Conservation (phyloP, 2,329 filamentous ascomycete species). For the Fusarium foetens region DNA sequence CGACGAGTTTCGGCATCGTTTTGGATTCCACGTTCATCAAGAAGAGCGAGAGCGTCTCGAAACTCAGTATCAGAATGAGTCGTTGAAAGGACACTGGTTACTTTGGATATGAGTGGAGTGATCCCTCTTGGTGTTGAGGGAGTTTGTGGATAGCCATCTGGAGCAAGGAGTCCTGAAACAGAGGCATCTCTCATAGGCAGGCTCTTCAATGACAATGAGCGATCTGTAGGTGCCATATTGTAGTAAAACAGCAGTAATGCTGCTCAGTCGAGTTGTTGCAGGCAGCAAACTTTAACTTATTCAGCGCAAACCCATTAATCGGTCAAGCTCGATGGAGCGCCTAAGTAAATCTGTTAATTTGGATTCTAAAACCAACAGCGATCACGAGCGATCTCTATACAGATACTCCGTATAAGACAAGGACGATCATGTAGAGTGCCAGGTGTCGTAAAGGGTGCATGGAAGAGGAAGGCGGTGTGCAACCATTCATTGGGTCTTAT, state of each 20-base stretch:
- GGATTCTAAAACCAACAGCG: not conserved
- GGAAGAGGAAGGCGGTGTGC: conserved; percentile 41
- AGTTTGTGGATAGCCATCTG: conserved; percentile 88
- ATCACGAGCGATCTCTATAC: not conserved
- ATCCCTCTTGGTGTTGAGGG: conserved; percentile 57
- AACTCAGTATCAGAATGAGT: conserved; percentile 95
- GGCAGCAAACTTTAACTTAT: conserved; percentile 11
- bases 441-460: conserved; percentile 40
- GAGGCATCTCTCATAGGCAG: conserved; percentile 41
- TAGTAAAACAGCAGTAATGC: not conserved
- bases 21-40: conserved; percentile 76
- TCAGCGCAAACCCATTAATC: not conserved
- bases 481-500: conserved; percentile 23
- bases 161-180: conserved; percentile 70
- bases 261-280: not conserved
- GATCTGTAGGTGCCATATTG: conserved; percentile 36
- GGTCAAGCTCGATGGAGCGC: not conserved
- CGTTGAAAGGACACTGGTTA: conserved; percentile 86
- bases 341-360: not conserved
- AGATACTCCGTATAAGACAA: conserved; percentile 2
- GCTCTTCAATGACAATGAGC: conserved; percentile 31
- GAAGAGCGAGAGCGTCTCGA: conserved; percentile 79
- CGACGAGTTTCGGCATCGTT: conserved; percentile 84
- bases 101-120: conserved; percentile 81
- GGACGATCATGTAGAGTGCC: conserved; percentile 24